Conservation (phyloP, 805 yeast species). For the Pichia ethanolica region DNA sequence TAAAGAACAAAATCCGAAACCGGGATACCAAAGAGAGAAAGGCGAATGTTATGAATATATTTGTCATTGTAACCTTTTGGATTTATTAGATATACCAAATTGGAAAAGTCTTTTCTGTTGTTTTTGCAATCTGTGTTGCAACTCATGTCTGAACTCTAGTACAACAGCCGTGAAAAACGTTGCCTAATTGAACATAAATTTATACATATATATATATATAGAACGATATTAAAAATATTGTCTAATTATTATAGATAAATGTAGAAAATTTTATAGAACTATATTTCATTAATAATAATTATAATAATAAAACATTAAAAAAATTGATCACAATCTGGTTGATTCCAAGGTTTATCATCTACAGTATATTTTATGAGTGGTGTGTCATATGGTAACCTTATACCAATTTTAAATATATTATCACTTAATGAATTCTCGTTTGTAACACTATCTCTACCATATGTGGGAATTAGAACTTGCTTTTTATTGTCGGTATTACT, state of each 20-base stretch:
- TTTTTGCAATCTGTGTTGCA: constrained; percentile 5
- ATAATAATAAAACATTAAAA: neutral
- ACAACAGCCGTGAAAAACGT: constrained; percentile 5
- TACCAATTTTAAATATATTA: constrained; percentile 22
- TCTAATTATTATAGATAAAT: too few species aligned
- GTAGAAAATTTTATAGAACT: too few species aligned
- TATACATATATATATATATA: neutral
- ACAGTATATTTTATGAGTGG: constrained; percentile 39
- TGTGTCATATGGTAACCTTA: constrained; percentile 46
- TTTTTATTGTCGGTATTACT: neutral
- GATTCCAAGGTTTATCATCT: constrained; percentile 46
- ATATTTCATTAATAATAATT: too few species aligned
- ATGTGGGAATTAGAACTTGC: constrained; percentile 34
- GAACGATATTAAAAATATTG: neutral
- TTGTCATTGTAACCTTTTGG: constrained; percentile 14
- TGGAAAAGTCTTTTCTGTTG: neutral
- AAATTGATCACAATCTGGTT: constrained; percentile 10
- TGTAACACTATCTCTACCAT: constrained; percentile 29
- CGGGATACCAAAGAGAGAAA: constrained; percentile 23
- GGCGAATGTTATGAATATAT: constrained; percentile 25
- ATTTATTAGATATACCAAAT: constrained; percentile 10
- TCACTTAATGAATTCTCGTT: neutral
- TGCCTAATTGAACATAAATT: neutral
- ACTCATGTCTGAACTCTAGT: constrained; percentile 1
- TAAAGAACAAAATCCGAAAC: constrained; percentile 1